Base-by-base conservation (phyloP, 1,139 yeast genomes). In the Lodderomyces pseudojiufengensis region DNA sequence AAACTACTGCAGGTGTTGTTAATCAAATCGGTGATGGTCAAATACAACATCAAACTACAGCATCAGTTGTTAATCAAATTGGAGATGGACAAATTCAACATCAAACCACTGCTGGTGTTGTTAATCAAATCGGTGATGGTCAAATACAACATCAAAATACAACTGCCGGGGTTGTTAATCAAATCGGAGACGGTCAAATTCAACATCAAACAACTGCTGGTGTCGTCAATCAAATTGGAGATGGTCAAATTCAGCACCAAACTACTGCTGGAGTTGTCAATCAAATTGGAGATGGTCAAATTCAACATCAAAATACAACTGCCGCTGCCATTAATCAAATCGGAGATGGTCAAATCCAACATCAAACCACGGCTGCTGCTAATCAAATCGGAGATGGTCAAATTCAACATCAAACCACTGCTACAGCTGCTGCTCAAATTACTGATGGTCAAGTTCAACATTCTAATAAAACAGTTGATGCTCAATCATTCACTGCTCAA, bases 1-100 rank as follows among this genome's bases (percentile, higher is more conserved):
- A 48, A 39, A 49, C 58, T 33, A 49, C 37, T 32, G 46, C 57
- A 37, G 58, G 52, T 31, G 55, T 67, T 15, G 66, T 69, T 33
- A 55, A 54, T 50, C 83, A 78, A 59, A 76, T 77, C 40, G 65
- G 69, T 42, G 83, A 78, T 47, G 84, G 84, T 50, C 84, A 78
- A 63, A 64, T 76, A 48, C 84, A 77, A 59, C 78, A 75, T 42
- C 65, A 73, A 48, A 65, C 78, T 35, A 57, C 72, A 39, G 34
- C 49, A 21, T 36, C 41, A 18, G 43, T 52, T 27, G 39, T 55
- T 16, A 54, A 62, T 37, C 74, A 69, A 54, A 68, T 67, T 24
- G 50, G 55, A 33, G 73, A 66, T 41, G 73, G 73, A 31, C 73
- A 68, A 57, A 49, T 61, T 29, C 65, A 61, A 47, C 52, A 53